phyloP scores from a whole-genome alignment of 1,139 yeast genomes.

The Sugiyamaella castrensis region DNA sequence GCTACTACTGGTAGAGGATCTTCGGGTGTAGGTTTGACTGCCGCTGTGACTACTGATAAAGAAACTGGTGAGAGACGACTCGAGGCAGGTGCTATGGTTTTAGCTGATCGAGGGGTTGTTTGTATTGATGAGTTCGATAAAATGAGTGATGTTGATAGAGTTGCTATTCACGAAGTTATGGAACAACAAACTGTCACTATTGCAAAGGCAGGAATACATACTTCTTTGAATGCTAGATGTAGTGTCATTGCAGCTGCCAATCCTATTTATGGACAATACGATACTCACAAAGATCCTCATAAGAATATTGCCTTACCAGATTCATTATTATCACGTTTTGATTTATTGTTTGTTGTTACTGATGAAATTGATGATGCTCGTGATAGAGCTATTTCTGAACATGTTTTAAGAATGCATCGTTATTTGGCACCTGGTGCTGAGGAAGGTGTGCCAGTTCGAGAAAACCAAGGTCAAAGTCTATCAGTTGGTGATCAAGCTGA shows the following conservation, averaged over 20 bases:
- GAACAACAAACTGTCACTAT: conserved; percentile 98
- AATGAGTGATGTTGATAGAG: conserved; percentile 95
- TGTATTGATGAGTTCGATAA: conserved; percentile 99
- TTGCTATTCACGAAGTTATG: conserved; percentile 99
- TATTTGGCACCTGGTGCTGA: conserved; percentile 82
- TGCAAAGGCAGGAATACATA: conserved; percentile 98
- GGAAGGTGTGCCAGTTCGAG: conserved; percentile 95
- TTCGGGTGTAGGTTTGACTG: conserved; percentile 98
- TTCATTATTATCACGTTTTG: conserved; percentile 94
- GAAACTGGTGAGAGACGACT: conserved; percentile 96
- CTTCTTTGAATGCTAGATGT: conserved; percentile 94
- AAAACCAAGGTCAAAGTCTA: conserved; percentile 61
- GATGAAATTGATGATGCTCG: conserved; percentile 86
- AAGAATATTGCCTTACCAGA: conserved; percentile 96
- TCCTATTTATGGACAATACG: conserved; percentile 96
- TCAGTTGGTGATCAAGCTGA: conserved; percentile 68
- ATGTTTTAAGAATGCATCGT: conserved; percentile 91
- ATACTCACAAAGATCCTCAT: conserved; percentile 93
- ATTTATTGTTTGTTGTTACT: conserved; percentile 89
- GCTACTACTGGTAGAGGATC: conserved; percentile 99
- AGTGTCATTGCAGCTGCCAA: conserved; percentile 98
- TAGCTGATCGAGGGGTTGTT: conserved; percentile 95
- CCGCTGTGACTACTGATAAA: conserved; percentile 94
- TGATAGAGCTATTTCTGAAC: conserved; percentile 89
- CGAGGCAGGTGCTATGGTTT: conserved; percentile 99